Evolutionary conservation across 2,329 filamentous ascomycete genomes (phyloP), one percentile per base, ranked within the genome.

Genomic region (Fusarium denticulatum): DNA sequence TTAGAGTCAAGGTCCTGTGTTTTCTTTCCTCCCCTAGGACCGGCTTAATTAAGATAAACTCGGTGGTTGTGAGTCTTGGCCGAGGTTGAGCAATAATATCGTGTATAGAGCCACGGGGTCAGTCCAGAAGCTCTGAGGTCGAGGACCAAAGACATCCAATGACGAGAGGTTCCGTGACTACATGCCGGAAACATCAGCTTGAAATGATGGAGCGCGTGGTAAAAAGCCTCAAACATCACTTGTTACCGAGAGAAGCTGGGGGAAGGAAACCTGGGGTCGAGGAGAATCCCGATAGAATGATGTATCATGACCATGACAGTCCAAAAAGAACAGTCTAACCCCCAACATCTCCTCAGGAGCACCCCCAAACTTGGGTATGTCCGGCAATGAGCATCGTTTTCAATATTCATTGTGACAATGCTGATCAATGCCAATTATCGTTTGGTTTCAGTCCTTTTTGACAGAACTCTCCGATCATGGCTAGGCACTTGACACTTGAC

Each of bases 1-100:
- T n/a, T n/a, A n/a, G n/a, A n/a, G n/a, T n/a, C n/a, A n/a, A n/a
- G n/a, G n/a, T n/a, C n/a, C n/a, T n/a, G n/a, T n/a, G n/a, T n/a
- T n/a, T n/a, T n/a, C n/a, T n/a, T n/a, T n/a, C n/a, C n/a, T n/a
- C n/a, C n/a, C n/a, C n/a, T n/a, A n/a, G 34, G 50, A 28, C 34
- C 34, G 50, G 34, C 34, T 55, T 13, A 55, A 55, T 55, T 18
- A 40, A 40, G 50, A 34, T 55, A 55, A 55, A 55, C 34, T 62
- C 26, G 32, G 32, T 28, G 40, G 49, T 56, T 47, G 32, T 59
- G 18, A 50, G 56, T 34, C 36, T 45, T 42, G 62, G 42, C 62
- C 57, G 69, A 67, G 66, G 52, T 74, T 64, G 64, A 72, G 63
- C 71, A 74, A 72, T 74, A 26, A 55, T 53, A 74, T 74, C 60